Conservation (phyloP, 345 rosid species). For the Eucalyptus sideroxylon region DNA sequence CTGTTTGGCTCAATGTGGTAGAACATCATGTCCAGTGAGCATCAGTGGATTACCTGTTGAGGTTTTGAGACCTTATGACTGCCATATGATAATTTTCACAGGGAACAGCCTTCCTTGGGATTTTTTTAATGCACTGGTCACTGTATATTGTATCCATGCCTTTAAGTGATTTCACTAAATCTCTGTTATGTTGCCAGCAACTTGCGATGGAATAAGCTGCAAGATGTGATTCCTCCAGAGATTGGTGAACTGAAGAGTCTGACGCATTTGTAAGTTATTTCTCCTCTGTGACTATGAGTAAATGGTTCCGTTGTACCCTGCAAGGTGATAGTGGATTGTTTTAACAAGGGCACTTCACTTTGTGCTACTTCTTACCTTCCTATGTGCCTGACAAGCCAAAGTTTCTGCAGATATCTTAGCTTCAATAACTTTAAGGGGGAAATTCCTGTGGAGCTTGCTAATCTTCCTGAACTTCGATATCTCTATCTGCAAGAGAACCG, state of each 20-base stretch:
- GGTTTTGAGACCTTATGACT: neutral
- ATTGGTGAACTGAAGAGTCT: conserved; percentile 83
- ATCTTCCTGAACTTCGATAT: conserved; percentile 82
- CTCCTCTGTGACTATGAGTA: neutral
- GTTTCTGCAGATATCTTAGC: conserved; percentile 64
- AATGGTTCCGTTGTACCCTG: neutral
- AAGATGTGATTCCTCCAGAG: conserved; percentile 85
- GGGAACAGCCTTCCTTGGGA: neutral
- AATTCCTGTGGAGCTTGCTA: conserved; percentile 83
- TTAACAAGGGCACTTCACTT: neutral
- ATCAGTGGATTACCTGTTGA: neutral
- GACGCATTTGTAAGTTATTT: conserved; percentile 68
- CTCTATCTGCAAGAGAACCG: conserved; percentile 92
- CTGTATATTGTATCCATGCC: neutral
- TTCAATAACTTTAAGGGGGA: conserved; percentile 92
- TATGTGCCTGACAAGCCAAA: neutral
- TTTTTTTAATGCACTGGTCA: neutral
- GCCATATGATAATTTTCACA: neutral
- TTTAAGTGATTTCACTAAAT: neutral
- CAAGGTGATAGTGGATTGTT: neutral
- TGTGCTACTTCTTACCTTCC: neutral
- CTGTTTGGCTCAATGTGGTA: neutral
- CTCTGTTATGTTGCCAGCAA: conserved; percentile 26
- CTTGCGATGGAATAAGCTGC: conserved; percentile 92
- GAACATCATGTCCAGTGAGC: neutral